Evolutionary conservation across 176 grass and related monocot species (phyloP).

Genomic region (Oryza glumipatula): DNA sequence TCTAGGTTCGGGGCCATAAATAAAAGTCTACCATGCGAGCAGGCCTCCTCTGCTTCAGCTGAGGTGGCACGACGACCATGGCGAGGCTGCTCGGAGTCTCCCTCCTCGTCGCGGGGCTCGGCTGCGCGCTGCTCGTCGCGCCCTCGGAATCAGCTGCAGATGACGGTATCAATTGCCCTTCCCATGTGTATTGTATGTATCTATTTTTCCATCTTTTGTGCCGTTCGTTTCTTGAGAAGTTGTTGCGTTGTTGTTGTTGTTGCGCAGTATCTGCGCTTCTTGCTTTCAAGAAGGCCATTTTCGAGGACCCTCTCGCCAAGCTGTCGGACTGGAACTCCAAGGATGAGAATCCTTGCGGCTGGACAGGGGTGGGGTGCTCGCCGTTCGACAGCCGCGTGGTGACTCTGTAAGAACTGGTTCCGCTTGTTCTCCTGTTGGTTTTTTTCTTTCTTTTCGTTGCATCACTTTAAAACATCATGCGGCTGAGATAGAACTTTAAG

Average conservation of each 20-base stretch:
- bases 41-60: constrained; percentile 41
- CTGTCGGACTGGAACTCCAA: constrained; percentile 78
- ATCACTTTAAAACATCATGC: background rate
- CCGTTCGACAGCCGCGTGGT: constrained; percentile 56
- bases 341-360: constrained; percentile 59
- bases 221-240: constrained; percentile 8
- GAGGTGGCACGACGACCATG: constrained; percentile 42
- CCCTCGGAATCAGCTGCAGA: constrained; percentile 48
- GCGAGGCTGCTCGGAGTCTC: constrained; percentile 44
- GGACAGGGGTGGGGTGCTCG: constrained; percentile 71
- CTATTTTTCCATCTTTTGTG: background rate
- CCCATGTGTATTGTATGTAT: background rate
- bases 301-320: constrained; percentile 64
- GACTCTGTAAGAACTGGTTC: constrained; percentile 60
- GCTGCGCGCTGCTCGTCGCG: constrained; percentile 41
- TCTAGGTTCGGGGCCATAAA: constrained; percentile 13
- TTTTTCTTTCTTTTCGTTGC: background rate
- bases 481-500: background rate
- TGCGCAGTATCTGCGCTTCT: constrained; percentile 60
- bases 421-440: background rate
- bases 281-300: constrained; percentile 74
- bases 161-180: constrained; percentile 52
- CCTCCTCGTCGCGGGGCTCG: constrained; percentile 42
- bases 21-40: constrained; percentile 9
- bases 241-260: background rate